Evolutionary conservation across 2,329 filamentous ascomycete genomes (phyloP), one percentile per base, ranked within the genome.

Genomic region (Nemania sp.): DNA sequence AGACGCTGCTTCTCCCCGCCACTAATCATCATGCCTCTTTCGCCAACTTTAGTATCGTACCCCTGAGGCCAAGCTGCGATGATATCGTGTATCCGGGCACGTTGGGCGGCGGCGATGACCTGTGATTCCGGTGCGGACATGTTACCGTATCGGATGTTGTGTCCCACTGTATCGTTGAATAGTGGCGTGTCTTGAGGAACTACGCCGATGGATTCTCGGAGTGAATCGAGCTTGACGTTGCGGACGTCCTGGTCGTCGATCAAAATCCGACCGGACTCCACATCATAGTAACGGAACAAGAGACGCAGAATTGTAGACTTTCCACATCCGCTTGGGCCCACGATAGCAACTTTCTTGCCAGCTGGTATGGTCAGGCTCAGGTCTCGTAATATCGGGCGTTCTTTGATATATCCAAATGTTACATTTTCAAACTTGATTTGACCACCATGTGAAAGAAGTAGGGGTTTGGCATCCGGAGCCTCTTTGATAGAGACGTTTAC

Each of bases 131-230:
- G 86, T 0, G 95, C 94, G 54, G 89, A 88, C 70, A 98, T 87
- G 72, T 92, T 88, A 58, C 96, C 96, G 79, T 99, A 99, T 70
- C 90, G 91, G 75, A 99, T 97, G 78, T 99, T 99, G 79, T 98
- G 93, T 77, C 92, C 92, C 66, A 99, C 95, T 0, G 94, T 96
- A 77, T 97, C 94, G 79, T 99, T 99, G 85, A 99, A 99, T 0
- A 99, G 85, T 0, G 96, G 94, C 0, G 96, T 98, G 74, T 99
- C 96, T 79, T 99, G 97, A 0, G 96, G 96, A 0, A 99, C 96
- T 18, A 99, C 95, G 24, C 96, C 96, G 71, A 99, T 98, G 2
- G 92, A 88, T 71, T 88, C 89, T 6, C 96, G 90, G 29, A 99
- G 84, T 41, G 92, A 97, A 61, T 97, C 93, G 1, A 98, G 80